A percentile compares a stretch with the other conserved stretches of the same genome.
Evolutionary conservation across 441 rosid genomes (phyloP).

Genomic region (Gossypium trilobum): DNA sequence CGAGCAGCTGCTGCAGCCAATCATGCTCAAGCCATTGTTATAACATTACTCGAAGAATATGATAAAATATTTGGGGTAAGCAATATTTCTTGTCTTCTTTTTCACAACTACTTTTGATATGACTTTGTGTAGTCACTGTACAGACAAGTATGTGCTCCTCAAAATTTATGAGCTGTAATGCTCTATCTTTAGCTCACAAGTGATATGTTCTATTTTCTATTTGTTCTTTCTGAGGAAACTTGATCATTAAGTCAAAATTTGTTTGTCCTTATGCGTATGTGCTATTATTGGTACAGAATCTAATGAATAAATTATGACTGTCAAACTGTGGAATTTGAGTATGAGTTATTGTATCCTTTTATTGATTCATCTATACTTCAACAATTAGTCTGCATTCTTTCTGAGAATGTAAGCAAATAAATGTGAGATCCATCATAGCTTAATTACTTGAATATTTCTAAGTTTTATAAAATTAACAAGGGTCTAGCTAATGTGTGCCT

Average conservation of each 20-base stretch:
- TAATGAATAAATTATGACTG: not conserved
- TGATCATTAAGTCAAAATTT: not conserved
- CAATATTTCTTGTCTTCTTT: constrained; percentile 8
- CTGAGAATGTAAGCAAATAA: not conserved
- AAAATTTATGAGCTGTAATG: not conserved
- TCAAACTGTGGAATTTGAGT: not conserved
- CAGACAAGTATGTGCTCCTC: not conserved
- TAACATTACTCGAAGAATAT: constrained; percentile 83
- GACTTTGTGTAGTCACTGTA: not conserved
- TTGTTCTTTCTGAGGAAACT: not conserved
- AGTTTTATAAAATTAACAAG: not conserved
- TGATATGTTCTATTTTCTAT: not conserved
- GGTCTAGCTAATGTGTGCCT: not conserved
- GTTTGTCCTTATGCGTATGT: not conserved
- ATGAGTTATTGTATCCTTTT: not conserved
- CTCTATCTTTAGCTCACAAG: not conserved
- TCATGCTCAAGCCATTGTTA: constrained; percentile 96
- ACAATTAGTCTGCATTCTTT: not conserved
- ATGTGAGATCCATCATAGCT: not conserved
- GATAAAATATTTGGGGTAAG: constrained; percentile 82
- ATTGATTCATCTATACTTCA: not conserved
- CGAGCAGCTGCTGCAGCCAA: constrained; percentile 99
- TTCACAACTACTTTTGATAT: not conserved
- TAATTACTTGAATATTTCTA: not conserved
- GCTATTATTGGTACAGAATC: not conserved